These are phyloP conservation scores for Rhodotorula mucilaginosa DNA, from an alignment of 1,284 basidiomycete species.

Conservation along the genomic window DNA sequence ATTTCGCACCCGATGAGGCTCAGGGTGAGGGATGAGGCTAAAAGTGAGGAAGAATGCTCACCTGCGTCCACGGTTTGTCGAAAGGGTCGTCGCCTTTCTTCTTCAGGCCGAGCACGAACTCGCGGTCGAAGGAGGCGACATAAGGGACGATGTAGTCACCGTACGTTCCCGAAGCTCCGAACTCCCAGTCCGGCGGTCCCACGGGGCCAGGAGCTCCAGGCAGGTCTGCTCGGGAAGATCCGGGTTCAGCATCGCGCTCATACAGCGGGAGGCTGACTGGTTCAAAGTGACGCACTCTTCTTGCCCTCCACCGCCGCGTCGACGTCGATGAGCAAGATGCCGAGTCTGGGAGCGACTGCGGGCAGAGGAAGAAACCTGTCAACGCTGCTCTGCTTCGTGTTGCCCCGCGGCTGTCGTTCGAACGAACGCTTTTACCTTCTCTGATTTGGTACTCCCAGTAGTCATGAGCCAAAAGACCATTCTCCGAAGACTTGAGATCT, in stretches of 20 bases:
- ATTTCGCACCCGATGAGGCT: no score
- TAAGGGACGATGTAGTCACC: conserved; percentile 8
- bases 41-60: neutral
- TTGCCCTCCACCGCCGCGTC: neutral
- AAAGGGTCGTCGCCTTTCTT: neutral
- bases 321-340: neutral
- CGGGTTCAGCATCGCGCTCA: no score
- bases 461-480: conserved; percentile 9
- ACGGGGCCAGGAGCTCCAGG: conserved; percentile 1
- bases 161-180: no score
- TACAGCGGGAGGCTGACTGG: no score
- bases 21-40: no score
- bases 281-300: neutral
- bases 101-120: conserved; percentile 19
- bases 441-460: conserved; percentile 10
- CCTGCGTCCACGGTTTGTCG: conserved; percentile 2
- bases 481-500: neutral
- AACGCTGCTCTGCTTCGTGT: no score
- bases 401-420: no score
- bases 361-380: no score
- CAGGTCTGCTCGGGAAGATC: neutral
- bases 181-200: neutral
- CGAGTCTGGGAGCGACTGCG: conserved; percentile 1
- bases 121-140: conserved; percentile 13
- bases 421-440: neutral